Conservation (phyloP, 2,329 filamentous ascomycete genomes). For the Cytospora mali region DNA sequence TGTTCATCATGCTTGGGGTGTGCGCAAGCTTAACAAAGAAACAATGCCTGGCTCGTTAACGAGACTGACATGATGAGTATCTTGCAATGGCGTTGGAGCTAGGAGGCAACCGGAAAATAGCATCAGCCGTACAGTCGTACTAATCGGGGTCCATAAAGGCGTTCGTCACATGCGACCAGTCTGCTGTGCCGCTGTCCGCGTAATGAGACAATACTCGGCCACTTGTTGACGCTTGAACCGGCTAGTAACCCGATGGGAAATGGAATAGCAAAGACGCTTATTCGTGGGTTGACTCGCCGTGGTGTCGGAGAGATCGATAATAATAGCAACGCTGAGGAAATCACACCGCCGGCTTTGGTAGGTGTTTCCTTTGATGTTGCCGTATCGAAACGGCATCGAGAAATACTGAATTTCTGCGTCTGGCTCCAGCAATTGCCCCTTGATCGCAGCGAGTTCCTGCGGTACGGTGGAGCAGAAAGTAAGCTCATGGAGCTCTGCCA, state of each 20-base stretch:
- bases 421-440: background rate
- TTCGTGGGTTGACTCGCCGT: conserved; percentile 7
- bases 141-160: conserved; percentile 2
- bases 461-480: conserved; percentile 9
- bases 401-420: conserved; percentile 1
- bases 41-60: background rate
- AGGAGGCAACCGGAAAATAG: conserved; percentile 13
- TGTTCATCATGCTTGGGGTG: conserved; percentile 1
- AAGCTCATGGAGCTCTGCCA: conserved; percentile 11
- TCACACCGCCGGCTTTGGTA: conserved; percentile 17
- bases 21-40: background rate
- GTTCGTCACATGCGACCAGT: background rate
- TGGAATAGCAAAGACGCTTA: background rate
- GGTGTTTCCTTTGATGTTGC: conserved; percentile 17
- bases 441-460: conserved; percentile 1
- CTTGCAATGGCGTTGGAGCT: conserved; percentile 7
- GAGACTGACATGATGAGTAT: conserved; percentile 3
- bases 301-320: conserved; percentile 22
- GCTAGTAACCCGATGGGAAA: background rate
- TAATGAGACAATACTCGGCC: background rate
- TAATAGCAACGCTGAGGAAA: conserved; percentile 21
- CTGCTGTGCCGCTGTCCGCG: background rate
- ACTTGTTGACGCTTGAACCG: background rate
- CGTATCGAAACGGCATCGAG: background rate
- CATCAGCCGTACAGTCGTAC: background rate